Percentiles rank a stretch among this genome's conserved stretches.
phyloP scores from a whole-genome alignment of 441 rosid species.

The Gossypium aridum region DNA sequence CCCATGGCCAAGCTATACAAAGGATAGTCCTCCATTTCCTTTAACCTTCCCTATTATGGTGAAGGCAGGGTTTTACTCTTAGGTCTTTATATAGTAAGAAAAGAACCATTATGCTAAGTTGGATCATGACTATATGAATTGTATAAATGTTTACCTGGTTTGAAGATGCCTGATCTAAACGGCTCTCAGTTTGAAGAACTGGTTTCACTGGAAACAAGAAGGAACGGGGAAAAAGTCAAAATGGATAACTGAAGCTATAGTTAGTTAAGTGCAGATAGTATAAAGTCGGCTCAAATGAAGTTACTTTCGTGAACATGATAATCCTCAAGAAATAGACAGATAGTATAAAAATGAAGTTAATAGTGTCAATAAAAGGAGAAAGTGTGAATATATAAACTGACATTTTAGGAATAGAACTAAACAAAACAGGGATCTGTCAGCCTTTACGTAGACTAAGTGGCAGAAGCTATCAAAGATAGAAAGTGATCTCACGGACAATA shows the following conservation, averaged over 20 bases:
- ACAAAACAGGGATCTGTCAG: background rate
- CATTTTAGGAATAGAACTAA: background rate
- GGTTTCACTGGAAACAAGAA: constrained; percentile 28
- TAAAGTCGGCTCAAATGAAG: background rate
- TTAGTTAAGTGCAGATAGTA: background rate
- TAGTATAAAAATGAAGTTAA: background rate
- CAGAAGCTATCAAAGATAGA: background rate
- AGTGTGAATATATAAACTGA: background rate
- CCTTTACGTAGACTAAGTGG: background rate
- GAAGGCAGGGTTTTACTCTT: background rate
- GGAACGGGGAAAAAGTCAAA: constrained; percentile 9
- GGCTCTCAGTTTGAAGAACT: constrained; percentile 25
- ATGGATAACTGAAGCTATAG: constrained; percentile 6
- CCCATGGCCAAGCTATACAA: background rate
- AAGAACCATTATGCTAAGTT: background rate
- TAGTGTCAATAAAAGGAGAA: background rate
- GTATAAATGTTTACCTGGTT: constrained; percentile 34
- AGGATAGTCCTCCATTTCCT: background rate
- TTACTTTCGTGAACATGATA: background rate
- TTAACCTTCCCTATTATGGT: background rate
- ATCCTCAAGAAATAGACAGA: background rate
- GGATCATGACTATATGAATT: background rate
- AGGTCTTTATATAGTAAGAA: background rate
- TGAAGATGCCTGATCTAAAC: constrained; percentile 33
- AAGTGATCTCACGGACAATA: background rate